Base-by-base conservation (phyloP, 1,284 basidiomycete species). In the Coriolopsis trogii region DNA sequence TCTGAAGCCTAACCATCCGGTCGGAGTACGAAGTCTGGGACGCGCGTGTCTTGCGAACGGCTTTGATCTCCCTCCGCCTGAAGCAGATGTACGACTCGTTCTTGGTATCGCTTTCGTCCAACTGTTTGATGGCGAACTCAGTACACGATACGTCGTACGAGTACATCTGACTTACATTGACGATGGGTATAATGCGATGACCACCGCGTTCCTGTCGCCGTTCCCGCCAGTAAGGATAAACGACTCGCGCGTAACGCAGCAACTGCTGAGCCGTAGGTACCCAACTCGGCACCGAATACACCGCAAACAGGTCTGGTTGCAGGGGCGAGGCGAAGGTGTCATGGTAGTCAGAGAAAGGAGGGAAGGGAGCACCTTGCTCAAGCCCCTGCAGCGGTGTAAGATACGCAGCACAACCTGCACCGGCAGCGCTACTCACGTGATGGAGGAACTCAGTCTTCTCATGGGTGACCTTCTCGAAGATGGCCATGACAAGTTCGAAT, bases 81-180 rank as follows among this genome's bases (percentile, higher is more conserved):
- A 99, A 99, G 73, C 97, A 99, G 44, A 98, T 93, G 61, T 98
- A 99, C 0, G 97, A 97, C 66, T 98, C 95, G 54, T 93, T 95
- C 54, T 74, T 73, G 46, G 89, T 86, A 70, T 98, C 96, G 30
- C 89, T 82, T 73, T 98, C 96, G 69, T 99, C 95, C 59, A 84
- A 87, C 91, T 95, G 63, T 2, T 55, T 6, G 5, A 36, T n/a
- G n/a, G 16, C 3, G 13, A 24, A 4, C 20, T n/a, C 10, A n/a
- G 5, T 6, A n/a, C 16, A 36, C n/a, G 3, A 18, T 8, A 36
- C 5, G 16, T 18, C n/a, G 12, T 36, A 36, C 7, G 9, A 23
- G 1, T 6, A 7, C 15, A 41, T 37, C 10, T 42, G 24, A 65
- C 64, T 36, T 46, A 70, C 68, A 46, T 69, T 69, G 54, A 70